Conservation (phyloP, 1,284 basidiomycete genomes). For the Puccinia novopanici region DNA sequence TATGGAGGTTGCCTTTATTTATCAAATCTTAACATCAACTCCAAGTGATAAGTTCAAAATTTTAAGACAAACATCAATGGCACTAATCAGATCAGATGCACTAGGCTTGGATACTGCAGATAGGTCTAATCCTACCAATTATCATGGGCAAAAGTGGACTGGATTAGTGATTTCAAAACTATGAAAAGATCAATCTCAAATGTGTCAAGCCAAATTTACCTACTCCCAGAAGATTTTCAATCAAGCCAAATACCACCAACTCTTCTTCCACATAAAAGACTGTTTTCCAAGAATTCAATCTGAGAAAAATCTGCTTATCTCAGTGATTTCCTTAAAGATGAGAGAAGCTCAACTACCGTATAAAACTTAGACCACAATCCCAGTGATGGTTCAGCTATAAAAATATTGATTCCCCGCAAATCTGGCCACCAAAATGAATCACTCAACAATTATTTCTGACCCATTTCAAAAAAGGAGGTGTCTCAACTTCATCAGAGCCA, state of each 20-base stretch:
- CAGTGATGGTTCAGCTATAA: too few species aligned
- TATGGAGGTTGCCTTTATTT: too few species aligned
- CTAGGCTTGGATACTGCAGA: too few species aligned
- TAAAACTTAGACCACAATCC: too few species aligned
- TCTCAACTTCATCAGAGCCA: too few species aligned
- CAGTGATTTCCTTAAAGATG: too few species aligned
- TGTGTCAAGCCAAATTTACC: neutral
- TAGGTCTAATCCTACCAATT: neutral
- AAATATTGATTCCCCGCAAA: neutral
- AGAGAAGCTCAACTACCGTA: too few species aligned
- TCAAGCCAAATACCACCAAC: neutral
- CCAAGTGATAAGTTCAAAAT: too few species aligned
- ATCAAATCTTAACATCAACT: too few species aligned
- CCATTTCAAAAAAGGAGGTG: too few species aligned
- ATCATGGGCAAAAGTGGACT: neutral
- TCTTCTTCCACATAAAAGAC: neutral
- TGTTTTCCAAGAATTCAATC: neutral
- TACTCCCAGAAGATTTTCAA: neutral
- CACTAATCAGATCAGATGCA: too few species aligned
- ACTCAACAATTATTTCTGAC: neutral
- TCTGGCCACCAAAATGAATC: neutral
- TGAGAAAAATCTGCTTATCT: constrained; percentile 10
- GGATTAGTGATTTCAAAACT: neutral
- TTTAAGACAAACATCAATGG: too few species aligned
- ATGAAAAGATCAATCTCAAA: neutral